Evolutionary conservation across 805 yeast genomes (phyloP).

Genomic region (Teunomyces tritomae): DNA sequence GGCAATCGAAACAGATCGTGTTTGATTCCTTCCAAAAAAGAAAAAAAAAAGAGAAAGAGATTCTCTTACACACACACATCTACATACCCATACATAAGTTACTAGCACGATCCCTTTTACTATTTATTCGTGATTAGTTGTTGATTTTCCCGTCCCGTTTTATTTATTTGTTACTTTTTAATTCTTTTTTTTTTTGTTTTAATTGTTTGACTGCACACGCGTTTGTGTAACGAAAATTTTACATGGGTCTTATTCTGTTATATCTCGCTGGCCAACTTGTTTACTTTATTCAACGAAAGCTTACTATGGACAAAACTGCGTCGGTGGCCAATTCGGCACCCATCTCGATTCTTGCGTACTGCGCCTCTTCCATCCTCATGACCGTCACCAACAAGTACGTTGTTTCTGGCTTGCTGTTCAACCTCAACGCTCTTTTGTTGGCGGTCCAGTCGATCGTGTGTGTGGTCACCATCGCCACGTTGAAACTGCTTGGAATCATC

Average conservation of each 20-base stretch:
- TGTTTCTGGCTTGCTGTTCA: conserved; percentile 66
- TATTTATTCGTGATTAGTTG: too few species aligned
- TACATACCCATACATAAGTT: too few species aligned
- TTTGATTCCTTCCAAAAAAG: too few species aligned
- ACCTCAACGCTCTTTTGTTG: conserved; percentile 83
- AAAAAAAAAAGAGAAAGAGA: too few species aligned
- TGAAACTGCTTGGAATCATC: conserved; percentile 73
- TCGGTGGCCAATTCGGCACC: conserved; percentile 54
- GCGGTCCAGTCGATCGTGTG: conserved; percentile 90
- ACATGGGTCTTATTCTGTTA: conserved; percentile 42
- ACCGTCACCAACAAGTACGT: conserved; percentile 96
- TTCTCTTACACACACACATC: too few species aligned
- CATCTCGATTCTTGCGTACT: conserved; percentile 76
- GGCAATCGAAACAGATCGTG: too few species aligned
- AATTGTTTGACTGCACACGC: not conserved
- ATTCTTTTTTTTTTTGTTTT: not conserved
- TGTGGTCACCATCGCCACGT: conserved; percentile 63
- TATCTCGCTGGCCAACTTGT: conserved; percentile 35
- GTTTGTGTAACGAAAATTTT: conserved; percentile 3
- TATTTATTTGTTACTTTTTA: not conserved
- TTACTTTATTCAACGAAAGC: conserved; percentile 29
- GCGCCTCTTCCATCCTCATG: conserved; percentile 93
- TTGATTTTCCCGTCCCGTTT: not conserved
- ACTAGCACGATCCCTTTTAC: too few species aligned
- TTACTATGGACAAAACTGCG: conserved; percentile 11